Percentiles rank a stretch among this genome's conserved stretches.
These are phyloP conservation scores for Phytophthora kernoviae DNA, from an alignment of 352 stramenopile species.

Conservation along the genomic window DNA sequence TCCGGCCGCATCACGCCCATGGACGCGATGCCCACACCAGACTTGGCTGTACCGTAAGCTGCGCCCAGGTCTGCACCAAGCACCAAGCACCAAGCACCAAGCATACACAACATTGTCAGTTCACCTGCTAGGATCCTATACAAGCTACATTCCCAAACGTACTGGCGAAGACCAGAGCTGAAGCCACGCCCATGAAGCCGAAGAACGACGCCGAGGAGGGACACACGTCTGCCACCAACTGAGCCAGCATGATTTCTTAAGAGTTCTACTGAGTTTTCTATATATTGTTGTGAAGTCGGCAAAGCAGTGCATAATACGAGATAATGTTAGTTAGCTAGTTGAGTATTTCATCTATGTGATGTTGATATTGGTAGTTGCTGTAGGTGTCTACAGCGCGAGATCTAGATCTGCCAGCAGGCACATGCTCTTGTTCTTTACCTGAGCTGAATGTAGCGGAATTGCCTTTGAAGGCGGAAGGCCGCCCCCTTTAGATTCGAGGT, in stretches of 20 bases:
- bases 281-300: background rate
- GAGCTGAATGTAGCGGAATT: slow-evolving; percentile 25
- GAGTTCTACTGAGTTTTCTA: slow-evolving; percentile 25
- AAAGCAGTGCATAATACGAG: background rate
- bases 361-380: background rate
- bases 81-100: background rate
- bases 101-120: slow-evolving; percentile 2
- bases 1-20: slow-evolving; percentile 97
- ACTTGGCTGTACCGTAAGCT: slow-evolving; percentile 97
- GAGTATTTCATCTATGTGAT: background rate
- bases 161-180: slow-evolving; percentile 84
- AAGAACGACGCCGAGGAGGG: slow-evolving; percentile 97
- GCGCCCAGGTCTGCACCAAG: slow-evolving; percentile 90
- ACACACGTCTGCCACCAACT: slow-evolving; percentile 91
- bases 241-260: slow-evolving; percentile 40
- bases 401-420: background rate
- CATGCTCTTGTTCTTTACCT: slow-evolving; percentile 29
- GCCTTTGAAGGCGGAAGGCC: slow-evolving; percentile 20
- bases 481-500: slow-evolving; percentile 28
- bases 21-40: slow-evolving; percentile 96
- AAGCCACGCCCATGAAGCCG: slow-evolving; percentile 98
- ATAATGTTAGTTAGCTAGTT: slow-evolving; percentile 16
- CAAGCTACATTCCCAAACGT: slow-evolving; percentile 12
- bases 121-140: background rate
- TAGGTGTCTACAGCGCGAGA: background rate